Conservation (phyloP, 768 basidiomycete species). For the Rossbeevera mucosa region DNA sequence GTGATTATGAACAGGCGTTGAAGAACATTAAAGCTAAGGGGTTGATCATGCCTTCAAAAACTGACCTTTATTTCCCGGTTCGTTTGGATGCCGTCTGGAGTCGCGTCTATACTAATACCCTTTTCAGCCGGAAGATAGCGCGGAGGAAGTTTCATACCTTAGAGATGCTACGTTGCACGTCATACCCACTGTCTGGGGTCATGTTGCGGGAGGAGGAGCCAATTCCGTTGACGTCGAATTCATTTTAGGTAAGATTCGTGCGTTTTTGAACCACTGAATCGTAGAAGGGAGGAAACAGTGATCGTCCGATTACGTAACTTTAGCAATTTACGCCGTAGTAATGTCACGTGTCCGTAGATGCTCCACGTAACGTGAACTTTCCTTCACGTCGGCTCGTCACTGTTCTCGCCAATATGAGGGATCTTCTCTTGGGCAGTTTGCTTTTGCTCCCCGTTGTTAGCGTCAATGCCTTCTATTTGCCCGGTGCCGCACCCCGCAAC, state of each 20-base stretch:
- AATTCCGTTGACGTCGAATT: slow-evolving; percentile 39
- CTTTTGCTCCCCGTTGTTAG: slow-evolving; percentile 16
- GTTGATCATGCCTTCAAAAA: slow-evolving; percentile 57
- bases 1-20: slow-evolving; percentile 40
- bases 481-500: slow-evolving; percentile 83
- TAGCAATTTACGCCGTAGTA: not conserved
- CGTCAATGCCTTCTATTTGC: slow-evolving; percentile 79
- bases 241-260: slow-evolving; percentile 36
- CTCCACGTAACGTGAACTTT: slow-evolving; percentile 7
- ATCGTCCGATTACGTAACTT: not conserved
- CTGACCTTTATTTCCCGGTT: slow-evolving; percentile 58
- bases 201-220: slow-evolving; percentile 47
- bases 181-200: slow-evolving; percentile 57
- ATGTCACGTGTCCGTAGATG: slow-evolving; percentile 18
- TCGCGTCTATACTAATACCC: not conserved
- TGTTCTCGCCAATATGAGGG: slow-evolving; percentile 20
- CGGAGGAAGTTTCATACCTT: slow-evolving; percentile 42
- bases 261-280: slow-evolving; percentile 38
- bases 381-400: not conserved
- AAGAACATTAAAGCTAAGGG: slow-evolving; percentile 46
- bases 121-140: slow-evolving; percentile 51
- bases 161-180: slow-evolving; percentile 43
- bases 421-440: slow-evolving; percentile 13
- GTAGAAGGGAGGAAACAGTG: not conserved
- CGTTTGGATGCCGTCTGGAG: not conserved